phyloP scores from a whole-genome alignment of 768 basidiomycete genomes.

The Mycena albidolilacea region DNA sequence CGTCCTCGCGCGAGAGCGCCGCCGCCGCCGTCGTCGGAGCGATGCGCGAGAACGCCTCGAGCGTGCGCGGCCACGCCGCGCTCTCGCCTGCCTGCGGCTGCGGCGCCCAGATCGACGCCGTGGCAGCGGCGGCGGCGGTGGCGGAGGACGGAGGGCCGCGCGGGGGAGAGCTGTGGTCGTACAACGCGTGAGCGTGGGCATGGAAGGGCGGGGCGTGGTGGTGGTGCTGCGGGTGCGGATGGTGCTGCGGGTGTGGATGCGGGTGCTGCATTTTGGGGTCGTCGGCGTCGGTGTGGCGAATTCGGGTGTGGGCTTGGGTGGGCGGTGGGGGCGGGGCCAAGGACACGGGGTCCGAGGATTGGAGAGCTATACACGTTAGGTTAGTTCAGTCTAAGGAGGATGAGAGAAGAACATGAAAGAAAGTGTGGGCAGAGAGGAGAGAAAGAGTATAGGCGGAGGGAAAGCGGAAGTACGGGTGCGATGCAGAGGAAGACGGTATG shows the following conservation, averaged over 20 bases:
- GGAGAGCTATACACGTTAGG: too few species aligned
- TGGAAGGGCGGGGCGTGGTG: constrained; percentile 19
- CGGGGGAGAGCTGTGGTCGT: constrained; percentile 57
- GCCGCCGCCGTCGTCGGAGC: constrained; percentile 36
- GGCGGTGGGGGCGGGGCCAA: too few species aligned
- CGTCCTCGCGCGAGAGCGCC: constrained; percentile 69
- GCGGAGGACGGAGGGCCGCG: constrained; percentile 1
- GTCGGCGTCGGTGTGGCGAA: too few species aligned
- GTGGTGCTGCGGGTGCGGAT: not conserved
- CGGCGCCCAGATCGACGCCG: constrained; percentile 84
- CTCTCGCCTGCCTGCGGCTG: constrained; percentile 77
- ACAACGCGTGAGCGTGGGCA: constrained; percentile 53
- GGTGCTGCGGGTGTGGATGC: not conserved
- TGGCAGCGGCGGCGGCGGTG: not conserved
- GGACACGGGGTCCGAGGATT: too few species aligned
- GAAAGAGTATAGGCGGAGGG: too few species aligned
- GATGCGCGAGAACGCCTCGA: constrained; percentile 67
- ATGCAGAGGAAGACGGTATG: too few species aligned
- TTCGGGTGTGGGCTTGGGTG: too few species aligned
- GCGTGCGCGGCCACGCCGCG: constrained; percentile 75
- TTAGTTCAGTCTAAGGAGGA: too few species aligned
- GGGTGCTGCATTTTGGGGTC: constrained; percentile 2
- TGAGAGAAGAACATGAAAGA: too few species aligned
- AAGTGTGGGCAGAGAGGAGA: too few species aligned
- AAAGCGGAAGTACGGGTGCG: too few species aligned